Conservation (phyloP, 2,329 filamentous ascomycete genomes). For the Microthyrium microscopicum region DNA sequence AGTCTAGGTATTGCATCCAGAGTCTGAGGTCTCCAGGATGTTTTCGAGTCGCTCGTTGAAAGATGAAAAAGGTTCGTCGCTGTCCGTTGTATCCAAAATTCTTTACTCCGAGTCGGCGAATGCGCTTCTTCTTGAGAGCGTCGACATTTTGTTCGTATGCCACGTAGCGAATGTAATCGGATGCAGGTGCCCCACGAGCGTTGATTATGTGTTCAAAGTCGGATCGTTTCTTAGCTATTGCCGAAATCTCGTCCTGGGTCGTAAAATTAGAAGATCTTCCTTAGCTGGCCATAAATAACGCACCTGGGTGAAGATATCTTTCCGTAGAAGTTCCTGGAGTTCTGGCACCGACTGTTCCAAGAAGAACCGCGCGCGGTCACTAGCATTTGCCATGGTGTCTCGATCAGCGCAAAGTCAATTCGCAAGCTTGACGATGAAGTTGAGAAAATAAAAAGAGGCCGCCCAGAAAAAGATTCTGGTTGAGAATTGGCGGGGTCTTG, state of each 20-base stretch:
- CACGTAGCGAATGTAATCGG: conserved; percentile 77
- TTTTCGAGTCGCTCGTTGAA: conserved; percentile 70
- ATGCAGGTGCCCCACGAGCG: conserved; percentile 52
- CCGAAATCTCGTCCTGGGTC: conserved; percentile 65
- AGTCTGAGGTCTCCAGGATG: conserved; percentile 67
- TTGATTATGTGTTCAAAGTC: conserved; percentile 88
- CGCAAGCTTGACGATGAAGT: too few species aligned
- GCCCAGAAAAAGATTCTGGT: too few species aligned
- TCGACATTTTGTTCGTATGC: conserved; percentile 54
- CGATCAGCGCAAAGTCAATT: background rate
- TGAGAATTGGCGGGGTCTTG: too few species aligned
- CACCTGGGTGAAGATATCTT: conserved; percentile 75
- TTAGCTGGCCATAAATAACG: conserved; percentile 9
- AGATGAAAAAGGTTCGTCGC: conserved; percentile 71
- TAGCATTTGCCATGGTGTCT: conserved; percentile 56
- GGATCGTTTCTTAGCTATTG: conserved; percentile 77
- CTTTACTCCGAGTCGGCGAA: conserved; percentile 63
- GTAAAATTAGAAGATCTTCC: background rate
- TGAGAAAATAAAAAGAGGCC: too few species aligned
- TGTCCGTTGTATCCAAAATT: conserved; percentile 54
- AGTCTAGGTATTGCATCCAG: conserved; percentile 84
- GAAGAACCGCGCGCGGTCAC: conserved; percentile 90
- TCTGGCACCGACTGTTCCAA: conserved; percentile 86
- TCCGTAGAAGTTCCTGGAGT: conserved; percentile 79
- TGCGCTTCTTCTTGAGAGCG: conserved; percentile 62